Conservation (phyloP, 495 filamentous ascomycete genomes). For the Podospora australis region DNA sequence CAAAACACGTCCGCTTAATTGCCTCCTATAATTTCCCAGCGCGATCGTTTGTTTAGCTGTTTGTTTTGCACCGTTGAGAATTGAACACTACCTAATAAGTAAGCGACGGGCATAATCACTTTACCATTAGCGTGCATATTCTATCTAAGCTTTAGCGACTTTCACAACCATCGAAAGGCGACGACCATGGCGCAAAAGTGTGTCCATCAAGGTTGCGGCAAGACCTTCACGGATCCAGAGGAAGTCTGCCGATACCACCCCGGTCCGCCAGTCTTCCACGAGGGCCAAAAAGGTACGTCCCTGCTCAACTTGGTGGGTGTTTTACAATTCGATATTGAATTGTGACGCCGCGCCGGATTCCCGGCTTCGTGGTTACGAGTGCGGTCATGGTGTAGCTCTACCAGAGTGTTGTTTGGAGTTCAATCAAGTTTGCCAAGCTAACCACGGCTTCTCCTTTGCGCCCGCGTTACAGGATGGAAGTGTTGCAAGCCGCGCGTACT, state of each 20-base stretch:
- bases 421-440: constrained; percentile 15
- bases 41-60: too few relatives aligned
- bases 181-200: constrained; percentile 76
- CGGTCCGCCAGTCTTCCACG: constrained; percentile 91
- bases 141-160: too few relatives aligned
- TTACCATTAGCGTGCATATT: too few relatives aligned
- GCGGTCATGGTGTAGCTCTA: not conserved
- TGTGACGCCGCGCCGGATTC: too few relatives aligned
- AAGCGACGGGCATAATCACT: too few relatives aligned
- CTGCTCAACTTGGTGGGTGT: not conserved
- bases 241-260: constrained; percentile 91
- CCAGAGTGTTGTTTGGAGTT: not conserved
- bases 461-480: constrained; percentile 74
- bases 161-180: not conserved
- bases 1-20: not conserved
- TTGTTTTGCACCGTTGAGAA: too few relatives aligned
- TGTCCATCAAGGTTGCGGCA: constrained; percentile 92
- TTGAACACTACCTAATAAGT: too few relatives aligned
- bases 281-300: constrained; percentile 91
- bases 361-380: too few relatives aligned
- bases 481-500: constrained; percentile 98
- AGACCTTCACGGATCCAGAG: constrained; percentile 72
- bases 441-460: constrained; percentile 1
- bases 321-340: not conserved
- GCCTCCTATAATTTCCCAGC: not conserved